These are phyloP conservation scores for Daldinia concentrica DNA, from an alignment of 495 filamentous ascomycete genomes.

Conservation along the genomic window DNA sequence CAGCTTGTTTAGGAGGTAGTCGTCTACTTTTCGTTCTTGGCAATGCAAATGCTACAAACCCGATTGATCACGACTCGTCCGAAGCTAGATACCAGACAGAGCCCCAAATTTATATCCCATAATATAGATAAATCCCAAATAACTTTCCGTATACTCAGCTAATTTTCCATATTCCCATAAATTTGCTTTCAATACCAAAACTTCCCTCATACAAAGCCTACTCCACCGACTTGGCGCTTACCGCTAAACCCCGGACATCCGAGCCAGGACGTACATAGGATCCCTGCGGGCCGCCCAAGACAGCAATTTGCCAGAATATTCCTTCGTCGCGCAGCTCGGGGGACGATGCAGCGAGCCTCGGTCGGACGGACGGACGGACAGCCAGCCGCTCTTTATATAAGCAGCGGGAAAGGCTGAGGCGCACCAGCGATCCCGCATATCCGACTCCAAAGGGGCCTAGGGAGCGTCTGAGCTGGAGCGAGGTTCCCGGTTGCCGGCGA, in stretches of 20 bases:
- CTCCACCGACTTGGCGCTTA: neutral
- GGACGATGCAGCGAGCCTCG: conserved; percentile 3
- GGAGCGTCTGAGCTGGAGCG: conserved; percentile 3
- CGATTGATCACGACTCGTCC: too few species aligned
- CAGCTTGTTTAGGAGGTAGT: too few species aligned
- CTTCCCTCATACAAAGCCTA: neutral
- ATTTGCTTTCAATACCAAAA: too few species aligned
- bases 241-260: neutral
- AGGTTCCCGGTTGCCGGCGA: conserved; percentile 30
- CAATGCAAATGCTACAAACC: too few species aligned
- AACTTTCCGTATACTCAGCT: too few species aligned
- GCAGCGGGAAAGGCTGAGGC: conserved; percentile 17
- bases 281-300: neutral
- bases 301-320: neutral
- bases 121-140: too few species aligned
- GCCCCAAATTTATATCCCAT: too few species aligned
- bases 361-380: neutral
- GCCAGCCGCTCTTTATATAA: neutral
- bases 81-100: too few species aligned
- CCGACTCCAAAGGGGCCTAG: neutral
- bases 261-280: neutral
- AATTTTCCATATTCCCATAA: too few species aligned
- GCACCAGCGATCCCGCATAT: conserved; percentile 19
- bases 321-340: neutral
- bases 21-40: too few species aligned